Percentiles rank a stretch among this genome's conserved stretches.
These are phyloP conservation scores for Neofusicoccum sp. DNA, from an alignment of 2,329 filamentous ascomycete genomes.

Conservation along the genomic window DNA sequence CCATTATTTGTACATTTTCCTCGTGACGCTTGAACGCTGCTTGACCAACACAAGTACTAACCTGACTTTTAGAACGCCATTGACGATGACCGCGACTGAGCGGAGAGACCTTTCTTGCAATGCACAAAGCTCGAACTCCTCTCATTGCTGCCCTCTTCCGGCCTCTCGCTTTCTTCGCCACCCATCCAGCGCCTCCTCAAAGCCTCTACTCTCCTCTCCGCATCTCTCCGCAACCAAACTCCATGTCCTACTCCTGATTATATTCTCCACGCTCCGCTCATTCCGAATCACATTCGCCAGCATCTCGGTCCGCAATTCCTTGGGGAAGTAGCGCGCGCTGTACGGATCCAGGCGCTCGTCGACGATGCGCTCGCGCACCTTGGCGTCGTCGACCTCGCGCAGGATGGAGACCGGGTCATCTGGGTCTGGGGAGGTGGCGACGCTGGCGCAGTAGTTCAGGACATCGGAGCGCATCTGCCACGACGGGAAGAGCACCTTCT, in stretches of 20 bases:
- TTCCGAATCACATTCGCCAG: constrained; percentile 71
- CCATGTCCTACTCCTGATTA: constrained; percentile 82
- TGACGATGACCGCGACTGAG: background rate
- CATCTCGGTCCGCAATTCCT: constrained; percentile 76
- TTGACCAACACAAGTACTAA: background rate
- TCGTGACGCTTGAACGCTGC: background rate
- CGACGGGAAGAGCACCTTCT: constrained; percentile 77
- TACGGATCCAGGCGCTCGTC: constrained; percentile 93
- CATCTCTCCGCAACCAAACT: constrained; percentile 73
- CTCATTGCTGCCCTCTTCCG: background rate
- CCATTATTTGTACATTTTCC: background rate
- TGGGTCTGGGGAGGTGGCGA: constrained; percentile 83
- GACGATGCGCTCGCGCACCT: constrained; percentile 69
- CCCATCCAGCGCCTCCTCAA: constrained; percentile 33
- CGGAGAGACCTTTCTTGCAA: background rate
- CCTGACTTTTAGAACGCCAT: background rate
- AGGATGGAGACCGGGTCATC: constrained; percentile 75
- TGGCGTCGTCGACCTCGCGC: constrained; percentile 67
- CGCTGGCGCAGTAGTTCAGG: constrained; percentile 81
- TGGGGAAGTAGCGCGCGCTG: constrained; percentile 75
- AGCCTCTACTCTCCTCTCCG: constrained; percentile 50
- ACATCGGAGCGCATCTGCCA: constrained; percentile 85
- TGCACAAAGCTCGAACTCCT: background rate
- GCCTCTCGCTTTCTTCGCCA: constrained; percentile 26
- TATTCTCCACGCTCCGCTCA: constrained; percentile 73